Evolutionary conservation across 257 asterid genomes (phyloP), one percentile per base, ranked within the genome.

Genomic region (Leptodermis oblonga): DNA sequence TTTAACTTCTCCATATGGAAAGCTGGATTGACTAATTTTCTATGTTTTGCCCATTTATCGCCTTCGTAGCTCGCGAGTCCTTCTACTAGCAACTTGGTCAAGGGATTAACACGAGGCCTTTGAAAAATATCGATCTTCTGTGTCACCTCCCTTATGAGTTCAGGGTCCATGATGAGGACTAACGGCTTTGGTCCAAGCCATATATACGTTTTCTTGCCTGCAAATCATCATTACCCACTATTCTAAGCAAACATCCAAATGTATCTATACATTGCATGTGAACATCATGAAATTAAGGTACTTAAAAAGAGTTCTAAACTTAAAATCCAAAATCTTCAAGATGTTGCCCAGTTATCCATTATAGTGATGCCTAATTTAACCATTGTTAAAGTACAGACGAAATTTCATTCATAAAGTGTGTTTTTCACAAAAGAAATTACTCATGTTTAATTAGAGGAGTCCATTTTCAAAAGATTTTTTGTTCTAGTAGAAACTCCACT

Each of bases 121-220:
- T 33, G 45, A 60, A 60, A 60, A 14, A 60, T 22, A n/a, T 60
- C 1, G 34, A 17, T 33, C 65, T 34, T 60, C 23, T 34, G 26
- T 8, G 28, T 43, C 74, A n/a, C n/a, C n/a, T n/a, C n/a, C n/a
- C n/a, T n/a, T n/a, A n/a, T n/a, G n/a, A n/a, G n/a, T n/a, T n/a
- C 85, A 28, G 85, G 60, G 2, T 85, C 81, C 3, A 76, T 73
- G 49, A 85, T 39, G 5, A 78, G 52, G 7, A 79, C 76, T 2
- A 62, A 1, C 3, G 88, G 85, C n/a, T 15, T 77, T n/a, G 85
- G 79, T 0, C 91, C 91, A 4, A 71, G 26, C 91, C 91, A 83
- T 15, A 60, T 2, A 20, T 77, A 83, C 3, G 74, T 68, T 20
- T 70, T 78, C 23, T 71, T 71, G 62, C 91, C 88, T 83, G 78